Percentiles rank a stretch among this genome's conserved stretches.
These are phyloP conservation scores for Paraleonurus japonicus DNA, from an alignment of 257 asterid species.

Conservation along the genomic window DNA sequence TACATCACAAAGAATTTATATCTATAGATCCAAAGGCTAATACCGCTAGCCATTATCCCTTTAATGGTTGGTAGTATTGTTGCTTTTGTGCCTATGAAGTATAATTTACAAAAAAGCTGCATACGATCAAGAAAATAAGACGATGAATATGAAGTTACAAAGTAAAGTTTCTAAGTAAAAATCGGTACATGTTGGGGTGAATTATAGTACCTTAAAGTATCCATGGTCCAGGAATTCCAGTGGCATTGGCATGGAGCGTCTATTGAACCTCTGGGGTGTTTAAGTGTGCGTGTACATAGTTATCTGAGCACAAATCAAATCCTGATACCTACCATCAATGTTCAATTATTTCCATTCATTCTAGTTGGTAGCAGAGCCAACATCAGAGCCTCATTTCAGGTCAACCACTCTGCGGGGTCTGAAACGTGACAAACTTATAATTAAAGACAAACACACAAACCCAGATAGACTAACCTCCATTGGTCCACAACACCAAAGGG, in stretches of 20 bases:
- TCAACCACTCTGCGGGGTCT: too few species aligned
- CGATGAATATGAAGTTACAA: too few species aligned
- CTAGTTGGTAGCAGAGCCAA: too few species aligned
- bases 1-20: not conserved
- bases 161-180: not conserved
- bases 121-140: not conserved
- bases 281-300: slow-evolving; percentile 35
- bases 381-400: not conserved
- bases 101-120: slow-evolving; percentile 1
- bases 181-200: too few species aligned
- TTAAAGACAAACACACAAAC: too few species aligned
- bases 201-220: slow-evolving; percentile 28
- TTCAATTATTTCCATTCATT: too few species aligned
- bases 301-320: slow-evolving; percentile 53
- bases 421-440: too few species aligned
- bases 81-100: slow-evolving; percentile 29
- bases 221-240: slow-evolving; percentile 39
- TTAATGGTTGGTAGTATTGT: slow-evolving; percentile 44
- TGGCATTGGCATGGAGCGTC: slow-evolving; percentile 46
- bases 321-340: not conserved
- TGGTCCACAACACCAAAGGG: slow-evolving; percentile 42
- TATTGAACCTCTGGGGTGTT: slow-evolving; percentile 50
- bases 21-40: slow-evolving; percentile 53
- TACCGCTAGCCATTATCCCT: slow-evolving; percentile 45
- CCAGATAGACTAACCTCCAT: slow-evolving; percentile 28